A percentile compares a stretch with the other conserved stretches of the same genome.
phyloP scores from a whole-genome alignment of 768 basidiomycete species.

The Suillus brevipes region DNA sequence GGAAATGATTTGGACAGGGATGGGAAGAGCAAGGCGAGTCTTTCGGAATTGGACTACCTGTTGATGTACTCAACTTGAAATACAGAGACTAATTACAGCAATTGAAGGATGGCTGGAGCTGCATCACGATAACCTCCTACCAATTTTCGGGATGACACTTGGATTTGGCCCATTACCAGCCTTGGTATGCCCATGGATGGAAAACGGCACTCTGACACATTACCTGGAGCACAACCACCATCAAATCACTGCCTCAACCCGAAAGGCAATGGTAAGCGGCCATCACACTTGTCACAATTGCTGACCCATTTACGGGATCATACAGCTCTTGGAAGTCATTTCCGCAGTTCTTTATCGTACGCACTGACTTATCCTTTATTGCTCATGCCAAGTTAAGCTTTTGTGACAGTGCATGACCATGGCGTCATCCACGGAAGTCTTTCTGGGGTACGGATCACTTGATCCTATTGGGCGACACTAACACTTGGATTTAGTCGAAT shows the following conservation, averaged over 20 bases:
- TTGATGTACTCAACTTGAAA: not conserved
- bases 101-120: slow-evolving; percentile 28
- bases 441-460: slow-evolving; percentile 13
- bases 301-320: not conserved
- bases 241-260: slow-evolving; percentile 5
- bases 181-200: slow-evolving; percentile 28
- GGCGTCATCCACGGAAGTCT: slow-evolving; percentile 11
- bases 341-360: slow-evolving; percentile 12
- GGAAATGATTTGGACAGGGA: slow-evolving; percentile 6
- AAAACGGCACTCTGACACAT: slow-evolving; percentile 24
- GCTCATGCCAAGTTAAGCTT: not conserved
- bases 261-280: slow-evolving; percentile 19
- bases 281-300: not conserved
- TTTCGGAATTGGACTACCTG: not conserved
- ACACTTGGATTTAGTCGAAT: slow-evolving; percentile 6
- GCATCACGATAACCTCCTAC: slow-evolving; percentile 22
- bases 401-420: slow-evolving; percentile 8
- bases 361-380: not conserved
- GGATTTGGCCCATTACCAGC: slow-evolving; percentile 25
- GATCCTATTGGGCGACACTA: not conserved
- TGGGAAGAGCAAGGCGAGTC: slow-evolving; percentile 20
- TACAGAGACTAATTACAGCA: slow-evolving; percentile 16
- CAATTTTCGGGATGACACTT: slow-evolving; percentile 18
- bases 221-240: slow-evolving; percentile 16
- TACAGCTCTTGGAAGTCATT: slow-evolving; percentile 7